Conservation (phyloP, 257 asterid genomes). For the Marsdenia floribunda region DNA sequence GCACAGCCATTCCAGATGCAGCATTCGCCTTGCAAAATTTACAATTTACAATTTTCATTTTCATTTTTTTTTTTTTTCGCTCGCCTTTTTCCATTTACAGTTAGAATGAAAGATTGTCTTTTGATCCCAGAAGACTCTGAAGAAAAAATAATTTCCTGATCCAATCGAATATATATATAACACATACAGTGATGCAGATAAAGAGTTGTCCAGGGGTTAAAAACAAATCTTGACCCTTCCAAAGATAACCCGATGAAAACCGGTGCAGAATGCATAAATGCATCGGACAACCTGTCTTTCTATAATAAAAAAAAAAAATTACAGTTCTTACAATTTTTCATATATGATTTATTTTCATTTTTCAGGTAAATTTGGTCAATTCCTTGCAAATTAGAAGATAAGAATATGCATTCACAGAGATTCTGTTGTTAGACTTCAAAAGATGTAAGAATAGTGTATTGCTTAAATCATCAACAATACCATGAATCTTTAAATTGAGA, state of each 20-base stretch:
- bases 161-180: not conserved
- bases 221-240: conserved; percentile 5
- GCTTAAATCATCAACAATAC: not conserved
- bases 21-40: conserved; percentile 21
- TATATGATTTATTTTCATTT: not conserved
- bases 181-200: not conserved
- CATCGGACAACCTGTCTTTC: not conserved
- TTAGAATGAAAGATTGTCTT: not conserved
- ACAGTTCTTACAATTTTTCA: not conserved
- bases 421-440: too few relatives aligned
- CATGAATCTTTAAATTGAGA: not conserved
- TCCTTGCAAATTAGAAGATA: not conserved
- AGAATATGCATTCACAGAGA: not conserved
- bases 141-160: not conserved
- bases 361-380: not conserved
- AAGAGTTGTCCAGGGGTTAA: not conserved
- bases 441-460: not conserved
- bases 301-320: too few relatives aligned
- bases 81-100: too few relatives aligned
- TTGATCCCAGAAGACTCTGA: not conserved
- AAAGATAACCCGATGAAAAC: not conserved
- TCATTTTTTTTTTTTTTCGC: too few relatives aligned
- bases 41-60: too few relatives aligned
- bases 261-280: not conserved
- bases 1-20: conserved; percentile 28